Evolutionary conservation across 805 yeast species (phyloP), one percentile per base, ranked within the genome.

Genomic region (Sugiyamaella qingdaonensis): DNA sequence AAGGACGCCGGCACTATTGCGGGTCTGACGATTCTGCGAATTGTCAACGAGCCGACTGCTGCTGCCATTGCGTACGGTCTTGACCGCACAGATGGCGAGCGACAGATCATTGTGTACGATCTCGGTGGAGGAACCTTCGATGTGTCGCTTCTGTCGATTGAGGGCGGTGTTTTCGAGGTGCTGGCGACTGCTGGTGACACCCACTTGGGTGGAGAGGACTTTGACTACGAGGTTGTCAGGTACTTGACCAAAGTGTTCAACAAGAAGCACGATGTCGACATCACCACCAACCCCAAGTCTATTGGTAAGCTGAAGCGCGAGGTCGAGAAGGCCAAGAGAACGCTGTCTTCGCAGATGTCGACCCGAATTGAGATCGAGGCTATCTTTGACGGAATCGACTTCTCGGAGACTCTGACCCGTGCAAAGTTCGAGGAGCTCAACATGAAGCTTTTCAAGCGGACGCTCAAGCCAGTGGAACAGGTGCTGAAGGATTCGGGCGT

Each of bases 41-140:
- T 88, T 64, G 92, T 88, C 58, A 88, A 88, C 71, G 96, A 88
- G 78, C 96, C 96, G 65, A 90, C 97, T 56, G 97, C 97, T 46
- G 97, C 97, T 62, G 97, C 97, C 52, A 88, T 90, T 73, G 97
- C 97, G 59, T 90, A 90, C 74, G 97, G 97, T 69, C 78, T 91
- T 63, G 95, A 88, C 71, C 78, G 70, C 69, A 78, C 82, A 57
- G 85, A 83, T 36, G 86, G 81, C 60, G 97, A 90, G 74, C 87
- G 86, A 66, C 91, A 90, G 73, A 88, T 90, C 61, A 82, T 90
- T 67, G 95, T 90, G 53, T 90, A 88, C 72, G 97, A 90, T 74
- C 80, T 90, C 65, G 97, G 97, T 80, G 97, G 97, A 74, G 97
- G 97, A 79, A 90, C 97, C 61, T 90, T 88, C 62, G 96, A 88